Conservation (phyloP, 2,329 filamentous ascomycete genomes). For the Fusarium sp. region DNA sequence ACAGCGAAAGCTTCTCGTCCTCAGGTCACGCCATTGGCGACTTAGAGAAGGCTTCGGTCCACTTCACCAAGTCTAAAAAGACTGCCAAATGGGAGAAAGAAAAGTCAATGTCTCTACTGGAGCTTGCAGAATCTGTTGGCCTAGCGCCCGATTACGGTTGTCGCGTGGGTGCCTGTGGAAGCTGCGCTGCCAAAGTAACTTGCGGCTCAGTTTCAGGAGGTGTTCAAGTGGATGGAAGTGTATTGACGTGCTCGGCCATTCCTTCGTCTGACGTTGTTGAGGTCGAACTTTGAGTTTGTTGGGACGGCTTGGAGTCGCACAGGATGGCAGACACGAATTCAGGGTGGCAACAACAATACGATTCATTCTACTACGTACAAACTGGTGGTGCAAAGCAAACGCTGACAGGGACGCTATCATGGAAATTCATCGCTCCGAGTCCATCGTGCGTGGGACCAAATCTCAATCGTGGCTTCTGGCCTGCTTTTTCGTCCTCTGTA, state of each 20-base stretch:
- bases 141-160: neutral
- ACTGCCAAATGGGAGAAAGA: neutral
- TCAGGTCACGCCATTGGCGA: neutral
- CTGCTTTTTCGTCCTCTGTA: neutral
- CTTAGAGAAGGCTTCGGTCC: neutral
- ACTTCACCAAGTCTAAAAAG: conserved; percentile 5
- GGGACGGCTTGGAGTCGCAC: neutral
- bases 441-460: neutral
- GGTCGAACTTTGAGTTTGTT: neutral
- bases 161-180: neutral
- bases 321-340: neutral
- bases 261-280: neutral
- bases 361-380: neutral
- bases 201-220: neutral
- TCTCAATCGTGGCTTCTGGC: neutral
- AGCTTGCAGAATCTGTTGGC: conserved; percentile 9
- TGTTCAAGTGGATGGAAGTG: neutral
- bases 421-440: neutral
- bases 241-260: neutral
- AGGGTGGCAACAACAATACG: neutral
- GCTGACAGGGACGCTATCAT: neutral
- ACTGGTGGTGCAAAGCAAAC: neutral
- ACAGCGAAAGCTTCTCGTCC: conserved; percentile 4
- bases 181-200: neutral
- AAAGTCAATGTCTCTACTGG: neutral